These are phyloP conservation scores for Sclerotiophoma versabilis DNA, from an alignment of 2,329 filamentous ascomycete species.

Conservation along the genomic window DNA sequence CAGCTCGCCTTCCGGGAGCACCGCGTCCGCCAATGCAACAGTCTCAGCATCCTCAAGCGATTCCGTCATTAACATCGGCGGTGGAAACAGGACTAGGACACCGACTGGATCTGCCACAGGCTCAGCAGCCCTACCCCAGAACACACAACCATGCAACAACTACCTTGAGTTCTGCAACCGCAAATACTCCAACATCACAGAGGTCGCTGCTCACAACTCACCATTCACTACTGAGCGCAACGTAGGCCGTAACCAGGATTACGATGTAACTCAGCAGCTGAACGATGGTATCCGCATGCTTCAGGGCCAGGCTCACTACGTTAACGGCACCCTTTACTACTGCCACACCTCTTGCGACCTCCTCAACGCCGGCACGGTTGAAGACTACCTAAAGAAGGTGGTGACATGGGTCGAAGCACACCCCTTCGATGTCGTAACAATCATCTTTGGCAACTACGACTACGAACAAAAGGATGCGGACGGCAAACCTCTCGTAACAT, in stretches of 20 bases:
- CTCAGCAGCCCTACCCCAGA: constrained; percentile 40
- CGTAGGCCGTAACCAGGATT: constrained; percentile 48
- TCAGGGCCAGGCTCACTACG: constrained; percentile 66
- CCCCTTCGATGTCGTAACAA: constrained; percentile 88
- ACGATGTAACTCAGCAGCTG: constrained; percentile 47
- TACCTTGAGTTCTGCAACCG: constrained; percentile 50
- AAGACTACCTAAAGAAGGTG: constrained; percentile 74
- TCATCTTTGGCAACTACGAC: constrained; percentile 82
- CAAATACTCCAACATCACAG: constrained; percentile 52
- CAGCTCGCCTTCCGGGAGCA: constrained; percentile 24
- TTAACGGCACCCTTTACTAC: constrained; percentile 72
- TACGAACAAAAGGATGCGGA: constrained; percentile 35
- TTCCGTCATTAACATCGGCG: constrained; percentile 38
- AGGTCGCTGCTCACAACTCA: constrained; percentile 52
- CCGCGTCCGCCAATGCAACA: constrained; percentile 32
- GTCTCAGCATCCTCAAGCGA: constrained; percentile 25
- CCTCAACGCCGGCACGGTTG: constrained; percentile 81
- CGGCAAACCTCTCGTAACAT: constrained; percentile 62
- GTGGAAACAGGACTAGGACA: constrained; percentile 37
- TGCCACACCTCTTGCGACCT: constrained; percentile 89
- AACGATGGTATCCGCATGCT: constrained; percentile 55
- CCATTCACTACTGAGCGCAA: constrained; percentile 45
- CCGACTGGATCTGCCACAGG: constrained; percentile 32
- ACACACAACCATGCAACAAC: constrained; percentile 53
- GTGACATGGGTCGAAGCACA: constrained; percentile 76